phyloP scores from a whole-genome alignment of 352 stramenopile species.

The Pythium volutum region DNA sequence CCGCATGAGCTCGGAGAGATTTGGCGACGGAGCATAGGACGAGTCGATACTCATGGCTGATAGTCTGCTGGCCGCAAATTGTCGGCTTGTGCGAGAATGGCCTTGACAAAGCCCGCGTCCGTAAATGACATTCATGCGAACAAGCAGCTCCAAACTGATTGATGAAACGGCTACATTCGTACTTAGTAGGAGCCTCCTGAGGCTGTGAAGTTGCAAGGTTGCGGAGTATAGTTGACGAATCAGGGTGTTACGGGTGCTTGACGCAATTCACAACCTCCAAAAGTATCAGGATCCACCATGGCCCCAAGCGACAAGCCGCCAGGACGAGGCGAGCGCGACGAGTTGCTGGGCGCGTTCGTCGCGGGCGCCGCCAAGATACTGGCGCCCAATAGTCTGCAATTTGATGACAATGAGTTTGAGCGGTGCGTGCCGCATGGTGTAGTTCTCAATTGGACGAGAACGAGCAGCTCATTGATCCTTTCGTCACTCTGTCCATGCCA shows the following conservation, averaged over 20 bases:
- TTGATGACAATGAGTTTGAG: constrained; percentile 76
- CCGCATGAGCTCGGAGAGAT: constrained; percentile 46
- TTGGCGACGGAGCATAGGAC: constrained; percentile 36
- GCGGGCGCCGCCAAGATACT: constrained; percentile 48
- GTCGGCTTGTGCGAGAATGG: neutral
- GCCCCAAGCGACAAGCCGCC: constrained; percentile 1
- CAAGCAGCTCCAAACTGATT: neutral
- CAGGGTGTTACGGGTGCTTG: neutral
- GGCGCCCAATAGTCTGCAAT: constrained; percentile 68
- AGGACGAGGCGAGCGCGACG: constrained; percentile 15
- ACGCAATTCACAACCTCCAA: neutral
- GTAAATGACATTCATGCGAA: constrained; percentile 5
- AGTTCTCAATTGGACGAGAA: neutral
- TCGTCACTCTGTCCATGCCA: constrained; percentile 12
- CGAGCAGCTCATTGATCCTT: neutral
- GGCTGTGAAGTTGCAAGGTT: neutral
- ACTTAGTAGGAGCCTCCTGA: constrained; percentile 12
- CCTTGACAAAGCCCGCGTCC: neutral
- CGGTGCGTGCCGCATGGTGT: constrained; percentile 26
- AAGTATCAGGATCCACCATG: constrained; percentile 1
- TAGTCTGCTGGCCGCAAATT: neutral
- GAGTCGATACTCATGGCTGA: constrained; percentile 8
- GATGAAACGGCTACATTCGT: constrained; percentile 22
- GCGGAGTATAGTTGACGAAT: neutral
- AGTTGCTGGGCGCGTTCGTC: constrained; percentile 35